These are phyloP conservation scores for Lobosporangium transversale DNA, from an alignment of 192 early-diverging fungal genomes.

Conservation along the genomic window DNA sequence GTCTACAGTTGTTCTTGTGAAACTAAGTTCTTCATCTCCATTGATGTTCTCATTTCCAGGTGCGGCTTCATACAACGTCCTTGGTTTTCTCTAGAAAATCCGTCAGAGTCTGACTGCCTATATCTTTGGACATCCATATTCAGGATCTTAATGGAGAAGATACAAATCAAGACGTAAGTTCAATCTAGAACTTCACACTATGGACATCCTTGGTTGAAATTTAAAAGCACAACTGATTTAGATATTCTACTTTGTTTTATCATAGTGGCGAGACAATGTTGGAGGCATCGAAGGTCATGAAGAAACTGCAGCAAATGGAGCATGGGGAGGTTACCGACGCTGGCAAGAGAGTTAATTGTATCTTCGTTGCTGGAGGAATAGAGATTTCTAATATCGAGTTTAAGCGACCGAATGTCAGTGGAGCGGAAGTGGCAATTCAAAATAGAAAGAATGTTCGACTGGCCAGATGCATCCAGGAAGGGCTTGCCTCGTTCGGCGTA, in stretches of 20 bases:
- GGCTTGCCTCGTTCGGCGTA: slow-evolving; percentile 2
- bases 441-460: slow-evolving; percentile 28
- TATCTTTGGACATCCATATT: slow-evolving; percentile 12
- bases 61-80: slow-evolving; percentile 7
- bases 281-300: slow-evolving; percentile 14
- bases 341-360: slow-evolving; percentile 18
- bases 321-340: slow-evolving; percentile 10
- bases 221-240: neutral
- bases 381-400: slow-evolving; percentile 34
- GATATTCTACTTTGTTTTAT: neutral
- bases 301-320: slow-evolving; percentile 3
- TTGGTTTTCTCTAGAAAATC: slow-evolving; percentile 2
- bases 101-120: slow-evolving; percentile 7
- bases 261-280: slow-evolving; percentile 18
- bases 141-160: slow-evolving; percentile 3
- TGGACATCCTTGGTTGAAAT: too few relatives aligned
- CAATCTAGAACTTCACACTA: slow-evolving; percentile 8
- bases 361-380: slow-evolving; percentile 4
- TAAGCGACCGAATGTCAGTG: slow-evolving; percentile 6
- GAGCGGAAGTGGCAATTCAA: slow-evolving; percentile 13
- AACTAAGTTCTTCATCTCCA: too few relatives aligned
- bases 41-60: slow-evolving; percentile 5
- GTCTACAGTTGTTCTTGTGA: too few relatives aligned
- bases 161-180: slow-evolving; percentile 18
- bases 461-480: slow-evolving; percentile 22